Evolutionary conservation across 768 basidiomycete genomes (phyloP).

Genomic region (Pulveroboletus frians): DNA sequence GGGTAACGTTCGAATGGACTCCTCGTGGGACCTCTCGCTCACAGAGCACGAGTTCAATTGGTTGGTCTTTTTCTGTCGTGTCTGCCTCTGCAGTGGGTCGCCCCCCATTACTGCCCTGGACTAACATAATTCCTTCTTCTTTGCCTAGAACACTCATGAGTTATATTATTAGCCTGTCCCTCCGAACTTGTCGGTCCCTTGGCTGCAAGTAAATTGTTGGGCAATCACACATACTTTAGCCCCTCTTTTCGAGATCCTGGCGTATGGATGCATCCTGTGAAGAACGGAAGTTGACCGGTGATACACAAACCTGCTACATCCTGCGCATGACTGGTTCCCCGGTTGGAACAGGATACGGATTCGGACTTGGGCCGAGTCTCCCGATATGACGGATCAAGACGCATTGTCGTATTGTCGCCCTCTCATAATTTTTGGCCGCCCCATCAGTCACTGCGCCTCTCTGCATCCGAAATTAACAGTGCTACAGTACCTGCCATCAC

Average conservation of each 20-base stretch:
- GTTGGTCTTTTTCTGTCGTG: not conserved
- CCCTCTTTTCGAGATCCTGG: no score
- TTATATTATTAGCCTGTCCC: not conserved
- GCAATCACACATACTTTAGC: not conserved
- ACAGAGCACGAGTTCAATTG: no score
- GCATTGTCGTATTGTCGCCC: not conserved
- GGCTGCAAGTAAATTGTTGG: not conserved
- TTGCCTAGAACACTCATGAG: no score
- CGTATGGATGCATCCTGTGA: not conserved
- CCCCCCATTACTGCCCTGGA: not conserved
- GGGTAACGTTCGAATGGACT: not conserved
- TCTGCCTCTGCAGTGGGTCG: not conserved
- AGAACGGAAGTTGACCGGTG: not conserved
- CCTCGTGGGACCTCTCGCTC: not conserved
- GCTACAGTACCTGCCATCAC: not conserved
- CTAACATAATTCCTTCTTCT: not conserved
- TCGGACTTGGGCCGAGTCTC: not conserved
- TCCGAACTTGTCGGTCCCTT: not conserved
- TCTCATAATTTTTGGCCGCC: not conserved
- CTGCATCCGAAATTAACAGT: constrained; percentile 1
- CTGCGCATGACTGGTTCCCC: not conserved
- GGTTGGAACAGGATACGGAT: not conserved
- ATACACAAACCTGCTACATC: not conserved
- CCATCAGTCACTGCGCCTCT: not conserved
- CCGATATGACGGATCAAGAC: not conserved